Conservation (phyloP, 306 rosid genomes). For the Ammopiptanthus mongolicus region DNA sequence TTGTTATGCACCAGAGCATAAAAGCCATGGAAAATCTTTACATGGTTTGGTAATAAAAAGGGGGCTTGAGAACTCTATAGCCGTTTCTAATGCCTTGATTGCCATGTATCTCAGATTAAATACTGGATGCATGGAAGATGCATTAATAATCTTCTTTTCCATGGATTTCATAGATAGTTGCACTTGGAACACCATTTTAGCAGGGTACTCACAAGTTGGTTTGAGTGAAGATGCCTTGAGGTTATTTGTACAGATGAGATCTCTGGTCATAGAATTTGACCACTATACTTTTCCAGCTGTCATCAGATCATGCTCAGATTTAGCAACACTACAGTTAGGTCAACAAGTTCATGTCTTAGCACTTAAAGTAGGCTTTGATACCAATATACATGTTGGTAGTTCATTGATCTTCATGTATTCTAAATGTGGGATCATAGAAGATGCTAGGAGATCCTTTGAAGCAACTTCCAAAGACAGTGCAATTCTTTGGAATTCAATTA, state of each 20-base stretch:
- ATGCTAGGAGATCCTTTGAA: slow-evolving; percentile 68
- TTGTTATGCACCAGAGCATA: slow-evolving; percentile 42
- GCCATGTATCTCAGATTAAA: slow-evolving; percentile 67
- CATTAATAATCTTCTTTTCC: slow-evolving; percentile 45
- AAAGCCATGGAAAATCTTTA: slow-evolving; percentile 43
- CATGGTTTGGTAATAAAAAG: slow-evolving; percentile 70
- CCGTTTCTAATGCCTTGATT: slow-evolving; percentile 71
- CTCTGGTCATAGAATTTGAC: slow-evolving; percentile 41
- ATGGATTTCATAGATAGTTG: slow-evolving; percentile 58
- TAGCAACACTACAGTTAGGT: slow-evolving; percentile 74
- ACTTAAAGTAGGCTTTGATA: slow-evolving; percentile 45
- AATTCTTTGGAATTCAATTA: slow-evolving; percentile 75
- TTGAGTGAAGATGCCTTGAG: slow-evolving; percentile 67
- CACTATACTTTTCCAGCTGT: slow-evolving; percentile 65
- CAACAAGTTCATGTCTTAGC: slow-evolving; percentile 64
- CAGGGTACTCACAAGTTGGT: slow-evolving; percentile 69
- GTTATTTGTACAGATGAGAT: slow-evolving; percentile 52
- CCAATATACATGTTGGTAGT: slow-evolving; percentile 63
- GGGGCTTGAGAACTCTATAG: slow-evolving; percentile 55
- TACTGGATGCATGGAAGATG: slow-evolving; percentile 49
- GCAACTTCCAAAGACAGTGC: slow-evolving; percentile 45
- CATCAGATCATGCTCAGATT: slow-evolving; percentile 67
- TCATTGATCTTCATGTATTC: slow-evolving; percentile 89
- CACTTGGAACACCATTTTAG: slow-evolving; percentile 77
- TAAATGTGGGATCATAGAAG: slow-evolving; percentile 81